Percentiles rank a stretch among this genome's conserved stretches.
Evolutionary conservation across 169 alveolate species (phyloP).

Genomic region (Eimeria tenella): DNA sequence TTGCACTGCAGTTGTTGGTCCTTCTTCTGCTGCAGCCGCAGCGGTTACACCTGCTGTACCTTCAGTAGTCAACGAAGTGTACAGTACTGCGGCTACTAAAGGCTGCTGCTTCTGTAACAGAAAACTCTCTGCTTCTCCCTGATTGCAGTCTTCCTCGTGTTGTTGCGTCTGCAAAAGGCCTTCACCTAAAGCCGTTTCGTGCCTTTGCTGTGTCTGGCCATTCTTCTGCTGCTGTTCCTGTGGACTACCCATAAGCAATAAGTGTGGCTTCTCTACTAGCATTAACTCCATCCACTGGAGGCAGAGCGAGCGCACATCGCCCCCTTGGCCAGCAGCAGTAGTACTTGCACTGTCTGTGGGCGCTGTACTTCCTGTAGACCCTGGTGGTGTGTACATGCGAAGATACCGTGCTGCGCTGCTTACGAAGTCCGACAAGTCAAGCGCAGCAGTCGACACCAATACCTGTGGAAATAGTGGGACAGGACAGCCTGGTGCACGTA

Average conservation of each 20-base stretch:
- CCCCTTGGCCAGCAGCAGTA: slow-evolving; percentile 23
- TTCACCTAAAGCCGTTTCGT: neutral
- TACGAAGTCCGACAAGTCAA: slow-evolving; percentile 59
- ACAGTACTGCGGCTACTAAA: slow-evolving; percentile 59
- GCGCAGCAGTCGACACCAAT: slow-evolving; percentile 65
- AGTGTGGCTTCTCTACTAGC: slow-evolving; percentile 58
- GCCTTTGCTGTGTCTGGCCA: slow-evolving; percentile 2
- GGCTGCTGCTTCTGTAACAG: slow-evolving; percentile 51
- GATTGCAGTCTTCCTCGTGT: neutral
- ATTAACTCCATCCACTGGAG: slow-evolving; percentile 76
- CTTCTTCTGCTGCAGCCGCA: neutral
- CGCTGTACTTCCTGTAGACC: slow-evolving; percentile 1
- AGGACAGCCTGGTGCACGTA: neutral
- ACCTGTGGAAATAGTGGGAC: slow-evolving; percentile 8
- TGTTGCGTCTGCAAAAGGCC: slow-evolving; percentile 45
- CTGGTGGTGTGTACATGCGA: slow-evolving; percentile 26
- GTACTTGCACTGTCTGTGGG: neutral
- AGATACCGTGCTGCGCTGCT: slow-evolving; percentile 66
- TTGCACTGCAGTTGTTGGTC: slow-evolving; percentile 18
- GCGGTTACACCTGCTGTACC: neutral
- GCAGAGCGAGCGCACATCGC: slow-evolving; percentile 68
- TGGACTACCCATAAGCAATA: slow-evolving; percentile 5
- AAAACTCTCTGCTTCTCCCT: neutral
- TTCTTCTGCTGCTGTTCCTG: slow-evolving; percentile 22
- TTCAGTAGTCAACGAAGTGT: slow-evolving; percentile 60